Evolutionary conservation across 208 protist genomes (phyloP).

Genomic region (Trichomonas tenax): DNA sequence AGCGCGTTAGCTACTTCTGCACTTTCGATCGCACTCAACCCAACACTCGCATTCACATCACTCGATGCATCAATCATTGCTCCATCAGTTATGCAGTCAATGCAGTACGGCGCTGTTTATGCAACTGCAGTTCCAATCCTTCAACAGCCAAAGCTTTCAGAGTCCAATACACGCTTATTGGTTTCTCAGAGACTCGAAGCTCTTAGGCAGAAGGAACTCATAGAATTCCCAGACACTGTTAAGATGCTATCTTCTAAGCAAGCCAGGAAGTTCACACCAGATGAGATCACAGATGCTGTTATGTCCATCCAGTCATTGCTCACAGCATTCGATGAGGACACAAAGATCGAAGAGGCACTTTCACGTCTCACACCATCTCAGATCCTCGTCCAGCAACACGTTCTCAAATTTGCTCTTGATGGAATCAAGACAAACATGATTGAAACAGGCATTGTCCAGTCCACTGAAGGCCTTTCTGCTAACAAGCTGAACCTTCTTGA

Average conservation of each 20-base stretch:
- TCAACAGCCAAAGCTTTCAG: neutral
- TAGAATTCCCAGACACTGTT: slow-evolving; percentile 4
- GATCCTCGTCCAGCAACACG: neutral
- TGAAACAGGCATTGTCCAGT: neutral
- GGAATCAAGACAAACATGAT: neutral
- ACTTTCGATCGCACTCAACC: neutral
- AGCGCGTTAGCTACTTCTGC: neutral
- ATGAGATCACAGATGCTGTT: neutral
- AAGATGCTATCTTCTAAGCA: neutral
- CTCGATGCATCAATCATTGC: neutral
- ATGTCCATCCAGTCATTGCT: neutral
- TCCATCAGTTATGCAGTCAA: neutral
- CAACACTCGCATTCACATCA: neutral
- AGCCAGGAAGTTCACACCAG: neutral
- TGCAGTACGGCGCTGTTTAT: neutral
- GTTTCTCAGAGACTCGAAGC: neutral
- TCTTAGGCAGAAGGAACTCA: neutral
- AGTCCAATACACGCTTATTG: neutral
- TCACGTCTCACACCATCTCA: neutral
- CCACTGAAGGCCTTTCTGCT: neutral
- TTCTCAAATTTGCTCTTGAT: neutral
- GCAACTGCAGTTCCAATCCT: neutral
- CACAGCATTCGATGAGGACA: neutral
- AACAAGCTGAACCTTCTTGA: neutral
- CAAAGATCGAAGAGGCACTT: neutral